These are phyloP conservation scores for Phylloporus sp. DNA, from an alignment of 768 basidiomycete genomes.

Conservation along the genomic window DNA sequence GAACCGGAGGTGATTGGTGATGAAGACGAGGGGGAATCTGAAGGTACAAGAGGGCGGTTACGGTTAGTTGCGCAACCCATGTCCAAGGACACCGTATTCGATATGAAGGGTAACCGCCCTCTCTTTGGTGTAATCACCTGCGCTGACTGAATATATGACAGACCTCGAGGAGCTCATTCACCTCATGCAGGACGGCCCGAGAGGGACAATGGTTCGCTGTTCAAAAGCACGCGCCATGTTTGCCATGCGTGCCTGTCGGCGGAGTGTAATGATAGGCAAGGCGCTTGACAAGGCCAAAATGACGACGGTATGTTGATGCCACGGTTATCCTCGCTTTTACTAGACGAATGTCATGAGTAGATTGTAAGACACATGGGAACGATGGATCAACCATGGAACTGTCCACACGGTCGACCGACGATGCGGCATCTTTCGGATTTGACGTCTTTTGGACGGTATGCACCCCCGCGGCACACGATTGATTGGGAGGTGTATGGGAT, in stretches of 20 bases:
- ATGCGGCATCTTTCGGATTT: conserved; percentile 74
- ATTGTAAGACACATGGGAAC: conserved; percentile 78
- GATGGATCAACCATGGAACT: conserved; percentile 85
- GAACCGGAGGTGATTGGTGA: conserved; percentile 17
- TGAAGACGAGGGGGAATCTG: neutral
- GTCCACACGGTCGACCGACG: conserved; percentile 83
- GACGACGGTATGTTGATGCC: conserved; percentile 50
- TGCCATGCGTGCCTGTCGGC: conserved; percentile 91
- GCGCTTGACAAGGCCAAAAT: conserved; percentile 76
- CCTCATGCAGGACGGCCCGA: conserved; percentile 71
- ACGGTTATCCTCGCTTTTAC: neutral
- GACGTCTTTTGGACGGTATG: conserved; percentile 19
- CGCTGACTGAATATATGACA: conserved; percentile 28
- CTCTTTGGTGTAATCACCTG: no score
- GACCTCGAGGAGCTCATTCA: conserved; percentile 93
- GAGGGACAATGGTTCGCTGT: conserved; percentile 84
- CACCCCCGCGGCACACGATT: conserved; percentile 15
- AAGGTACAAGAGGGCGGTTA: conserved; percentile 36
- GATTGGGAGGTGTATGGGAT: conserved; percentile 37
- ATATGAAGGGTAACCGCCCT: conserved; percentile 79
- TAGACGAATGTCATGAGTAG: no score
- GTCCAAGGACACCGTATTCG: conserved; percentile 88
- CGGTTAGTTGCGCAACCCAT: conserved; percentile 80
- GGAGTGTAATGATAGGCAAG: conserved; percentile 95
- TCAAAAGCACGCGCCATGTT: conserved; percentile 95